Percentiles rank a stretch among this genome's conserved stretches.
phyloP scores from a whole-genome alignment of 148 eudicot species.

The Fagopyrum tataricum region DNA sequence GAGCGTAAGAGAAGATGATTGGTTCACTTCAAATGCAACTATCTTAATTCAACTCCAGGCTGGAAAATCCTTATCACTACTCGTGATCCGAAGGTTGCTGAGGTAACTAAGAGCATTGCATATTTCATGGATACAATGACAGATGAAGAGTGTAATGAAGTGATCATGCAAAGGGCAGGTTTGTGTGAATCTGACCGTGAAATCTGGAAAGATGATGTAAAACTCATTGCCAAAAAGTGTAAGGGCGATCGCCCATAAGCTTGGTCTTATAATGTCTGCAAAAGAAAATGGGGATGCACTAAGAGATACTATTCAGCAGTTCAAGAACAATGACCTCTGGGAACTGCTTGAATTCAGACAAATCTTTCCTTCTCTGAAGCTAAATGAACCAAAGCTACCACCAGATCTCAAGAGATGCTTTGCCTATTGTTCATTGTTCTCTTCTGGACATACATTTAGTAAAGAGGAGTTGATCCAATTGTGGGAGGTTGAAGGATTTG shows the following conservation, averaged over 20 bases:
- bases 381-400: not conserved
- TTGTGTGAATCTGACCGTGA: no score
- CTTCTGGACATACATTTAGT: not conserved
- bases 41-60: not conserved
- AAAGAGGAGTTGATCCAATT: conserved; percentile 13
- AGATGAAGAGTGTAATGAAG: not conserved
- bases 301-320: not conserved
- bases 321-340: not conserved
- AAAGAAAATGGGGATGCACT: not conserved
- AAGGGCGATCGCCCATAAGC: conserved; percentile 11
- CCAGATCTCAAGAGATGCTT: conserved; percentile 11
- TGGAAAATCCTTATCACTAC: conserved; percentile 13
- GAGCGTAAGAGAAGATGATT: not conserved
- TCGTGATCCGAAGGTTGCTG: not conserved
- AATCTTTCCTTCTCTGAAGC: not conserved
- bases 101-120: not conserved
- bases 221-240: not conserved
- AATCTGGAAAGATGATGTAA: not conserved
- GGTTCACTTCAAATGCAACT: not conserved
- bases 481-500: conserved; percentile 11
- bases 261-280: not conserved
- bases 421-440: conserved; percentile 16
- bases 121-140: conserved; percentile 2
- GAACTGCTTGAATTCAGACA: not conserved
- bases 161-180: not conserved